Percentiles rank a stretch among this genome's conserved stretches.
These are phyloP conservation scores for Stropharia rugosoannulata DNA, from an alignment of 768 basidiomycete species.

Conservation along the genomic window DNA sequence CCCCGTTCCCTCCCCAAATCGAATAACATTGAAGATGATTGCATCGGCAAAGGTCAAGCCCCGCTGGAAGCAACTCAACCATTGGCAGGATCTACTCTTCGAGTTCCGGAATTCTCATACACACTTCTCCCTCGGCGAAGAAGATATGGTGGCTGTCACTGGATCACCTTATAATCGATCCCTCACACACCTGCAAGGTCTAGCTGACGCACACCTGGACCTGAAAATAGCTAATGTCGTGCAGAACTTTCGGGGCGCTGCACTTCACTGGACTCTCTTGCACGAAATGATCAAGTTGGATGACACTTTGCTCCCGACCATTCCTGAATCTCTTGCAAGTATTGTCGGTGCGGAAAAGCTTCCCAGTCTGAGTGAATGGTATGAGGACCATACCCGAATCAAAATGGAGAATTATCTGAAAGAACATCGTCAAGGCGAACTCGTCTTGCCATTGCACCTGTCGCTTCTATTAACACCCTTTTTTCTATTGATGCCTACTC, in stretches of 20 bases:
- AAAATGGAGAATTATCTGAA: not conserved
- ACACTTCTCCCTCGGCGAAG: not conserved
- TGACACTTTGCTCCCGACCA: too few species aligned
- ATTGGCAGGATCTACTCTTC: not conserved
- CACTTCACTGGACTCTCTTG: too few species aligned
- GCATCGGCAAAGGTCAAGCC: not conserved
- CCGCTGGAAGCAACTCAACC: not conserved
- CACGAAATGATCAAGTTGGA: too few species aligned
- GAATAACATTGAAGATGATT: not conserved
- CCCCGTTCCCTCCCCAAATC: not conserved
- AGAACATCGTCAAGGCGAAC: not conserved
- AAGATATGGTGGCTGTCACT: too few species aligned
- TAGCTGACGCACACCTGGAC: too few species aligned
- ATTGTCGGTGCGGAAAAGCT: too few species aligned
- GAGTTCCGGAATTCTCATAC: not conserved
- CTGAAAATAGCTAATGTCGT: too few species aligned
- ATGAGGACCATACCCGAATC: not conserved
- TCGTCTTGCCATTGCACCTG: not conserved
- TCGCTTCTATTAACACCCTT: not conserved
- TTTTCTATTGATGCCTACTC: not conserved
- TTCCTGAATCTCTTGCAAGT: not conserved
- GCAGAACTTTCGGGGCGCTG: too few species aligned
- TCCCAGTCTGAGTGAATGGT: too few species aligned
- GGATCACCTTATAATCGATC: too few species aligned
- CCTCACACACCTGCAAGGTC: too few species aligned